phyloP scores from a whole-genome alignment of 768 basidiomycete genomes.

The Tulasnella sp. region DNA sequence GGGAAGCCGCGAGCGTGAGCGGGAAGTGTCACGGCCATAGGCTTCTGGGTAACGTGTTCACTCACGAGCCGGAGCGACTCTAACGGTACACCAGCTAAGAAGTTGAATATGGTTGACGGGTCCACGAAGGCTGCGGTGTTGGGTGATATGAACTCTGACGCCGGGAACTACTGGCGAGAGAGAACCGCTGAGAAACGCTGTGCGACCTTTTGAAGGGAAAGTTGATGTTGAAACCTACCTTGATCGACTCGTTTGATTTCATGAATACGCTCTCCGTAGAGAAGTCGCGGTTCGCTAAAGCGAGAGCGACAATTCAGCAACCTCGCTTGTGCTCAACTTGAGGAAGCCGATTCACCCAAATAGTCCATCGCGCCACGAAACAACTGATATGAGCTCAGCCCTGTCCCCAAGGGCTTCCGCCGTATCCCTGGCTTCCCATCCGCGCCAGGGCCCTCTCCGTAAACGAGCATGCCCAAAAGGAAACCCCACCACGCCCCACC shows the following conservation, averaged over 20 bases:
- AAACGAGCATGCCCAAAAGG: conserved; percentile 45
- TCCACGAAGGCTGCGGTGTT: conserved; percentile 46
- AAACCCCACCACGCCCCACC: conserved; percentile 58
- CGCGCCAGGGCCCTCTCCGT: conserved; percentile 30
- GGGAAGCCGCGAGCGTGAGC: too few relatives aligned
- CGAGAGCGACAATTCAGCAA: background rate
- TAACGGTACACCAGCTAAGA: conserved; percentile 61
- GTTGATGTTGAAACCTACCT: conserved; percentile 30
- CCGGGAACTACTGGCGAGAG: conserved; percentile 6
- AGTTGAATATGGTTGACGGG: conserved; percentile 60
- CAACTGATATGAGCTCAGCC: conserved; percentile 82
- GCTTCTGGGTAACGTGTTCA: too few relatives aligned
- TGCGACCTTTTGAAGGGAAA: background rate
- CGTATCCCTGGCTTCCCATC: conserved; percentile 22
- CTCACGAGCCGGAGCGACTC: conserved; percentile 69
- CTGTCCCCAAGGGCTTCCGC: conserved; percentile 57
- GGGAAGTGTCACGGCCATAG: too few relatives aligned
- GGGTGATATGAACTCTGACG: background rate
- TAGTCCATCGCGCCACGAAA: conserved; percentile 79
- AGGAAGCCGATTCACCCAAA: conserved; percentile 45
- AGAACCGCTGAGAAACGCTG: background rate
- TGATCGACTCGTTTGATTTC: conserved; percentile 41
- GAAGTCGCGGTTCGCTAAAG: conserved; percentile 61
- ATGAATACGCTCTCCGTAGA: conserved; percentile 44
- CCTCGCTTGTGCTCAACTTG: too few relatives aligned